A percentile compares a stretch with the other conserved stretches of the same genome.
Conservation (phyloP, 2,329 filamentous ascomycete species). For the Xylaria hypoxylon region DNA sequence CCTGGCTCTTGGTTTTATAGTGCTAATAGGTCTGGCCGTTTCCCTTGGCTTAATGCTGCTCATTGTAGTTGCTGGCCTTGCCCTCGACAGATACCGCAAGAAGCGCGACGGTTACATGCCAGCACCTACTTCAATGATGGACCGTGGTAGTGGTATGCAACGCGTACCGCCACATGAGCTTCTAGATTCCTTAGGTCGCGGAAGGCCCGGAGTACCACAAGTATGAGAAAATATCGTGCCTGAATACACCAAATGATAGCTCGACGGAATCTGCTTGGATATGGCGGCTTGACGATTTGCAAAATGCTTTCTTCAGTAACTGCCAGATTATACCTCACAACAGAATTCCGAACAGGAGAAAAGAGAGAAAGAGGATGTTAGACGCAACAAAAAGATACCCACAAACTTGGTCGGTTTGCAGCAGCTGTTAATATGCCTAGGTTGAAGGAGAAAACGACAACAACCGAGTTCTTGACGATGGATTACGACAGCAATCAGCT, state of each 20-base stretch:
- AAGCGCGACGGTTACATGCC: conserved; percentile 82
- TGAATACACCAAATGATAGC: conserved; percentile 18
- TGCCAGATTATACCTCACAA: conserved; percentile 26
- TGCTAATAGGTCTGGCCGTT: conserved; percentile 84
- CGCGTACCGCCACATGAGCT: conserved; percentile 72
- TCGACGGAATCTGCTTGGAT: conserved; percentile 37
- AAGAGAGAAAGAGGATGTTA: conserved; percentile 33
- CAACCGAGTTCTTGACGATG: conserved; percentile 31
- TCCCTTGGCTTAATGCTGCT: conserved; percentile 81
- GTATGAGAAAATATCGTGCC: conserved; percentile 55
- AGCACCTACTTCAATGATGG: conserved; percentile 75
- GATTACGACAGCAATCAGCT: conserved; percentile 35
- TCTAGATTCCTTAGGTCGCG: conserved; percentile 64
- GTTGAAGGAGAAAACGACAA: conserved; percentile 37
- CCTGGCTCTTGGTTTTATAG: conserved; percentile 79
- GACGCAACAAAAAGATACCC: conserved; percentile 46
- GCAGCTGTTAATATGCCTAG: conserved; percentile 34
- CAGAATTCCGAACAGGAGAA: conserved; percentile 11
- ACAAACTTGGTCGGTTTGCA: conserved; percentile 36
- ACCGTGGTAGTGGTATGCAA: conserved; percentile 68
- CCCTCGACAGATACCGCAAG: conserved; percentile 80
- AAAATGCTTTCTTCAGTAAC: conserved; percentile 19
- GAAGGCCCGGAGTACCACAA: conserved; percentile 61
- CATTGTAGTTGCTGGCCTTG: conserved; percentile 78
- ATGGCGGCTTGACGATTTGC: conserved; percentile 27